phyloP scores from a whole-genome alignment of 495 filamentous ascomycete species.

The Penicillium nucicola region DNA sequence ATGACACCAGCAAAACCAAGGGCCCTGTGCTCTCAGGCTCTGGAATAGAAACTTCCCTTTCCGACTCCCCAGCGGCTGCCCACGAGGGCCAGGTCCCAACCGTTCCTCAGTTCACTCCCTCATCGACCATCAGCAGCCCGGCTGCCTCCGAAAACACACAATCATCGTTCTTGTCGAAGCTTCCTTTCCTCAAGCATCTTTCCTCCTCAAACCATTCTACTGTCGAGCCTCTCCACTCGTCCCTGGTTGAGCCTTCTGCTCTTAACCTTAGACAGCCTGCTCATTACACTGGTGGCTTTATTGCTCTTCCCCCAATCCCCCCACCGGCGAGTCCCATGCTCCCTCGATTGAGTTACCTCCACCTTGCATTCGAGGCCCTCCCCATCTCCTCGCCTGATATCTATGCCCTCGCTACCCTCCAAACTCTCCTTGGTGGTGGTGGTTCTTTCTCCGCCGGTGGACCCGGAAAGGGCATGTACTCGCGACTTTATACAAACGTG shows the following conservation, averaged over 20 bases:
- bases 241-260: conserved; percentile 41
- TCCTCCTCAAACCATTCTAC: conserved; percentile 66
- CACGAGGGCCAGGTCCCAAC: conserved; percentile 37
- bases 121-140: conserved; percentile 35
- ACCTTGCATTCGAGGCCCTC: conserved; percentile 93
- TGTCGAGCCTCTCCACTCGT: conserved; percentile 43
- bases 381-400: conserved; percentile 88
- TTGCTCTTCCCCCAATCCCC: conserved; percentile 76
- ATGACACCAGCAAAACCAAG: conserved; percentile 24
- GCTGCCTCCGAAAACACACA: conserved; percentile 40
- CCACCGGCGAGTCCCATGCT: conserved; percentile 71
- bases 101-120: conserved; percentile 40
- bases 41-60: conserved; percentile 53
- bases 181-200: conserved; percentile 92
- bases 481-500: conserved; percentile 92
- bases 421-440: conserved; percentile 92
- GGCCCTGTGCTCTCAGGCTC: conserved; percentile 54
- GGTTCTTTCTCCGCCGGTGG: conserved; percentile 98
- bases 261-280: conserved; percentile 62
- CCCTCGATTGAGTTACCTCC: conserved; percentile 84
- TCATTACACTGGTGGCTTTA: conserved; percentile 91
- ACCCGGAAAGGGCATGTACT: conserved; percentile 98
- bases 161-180: conserved; percentile 67
- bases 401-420: conserved; percentile 93
- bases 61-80: conserved; percentile 44